phyloP scores from a whole-genome alignment of 208 protist genomes.

The Leishmania amazonensis region DNA sequence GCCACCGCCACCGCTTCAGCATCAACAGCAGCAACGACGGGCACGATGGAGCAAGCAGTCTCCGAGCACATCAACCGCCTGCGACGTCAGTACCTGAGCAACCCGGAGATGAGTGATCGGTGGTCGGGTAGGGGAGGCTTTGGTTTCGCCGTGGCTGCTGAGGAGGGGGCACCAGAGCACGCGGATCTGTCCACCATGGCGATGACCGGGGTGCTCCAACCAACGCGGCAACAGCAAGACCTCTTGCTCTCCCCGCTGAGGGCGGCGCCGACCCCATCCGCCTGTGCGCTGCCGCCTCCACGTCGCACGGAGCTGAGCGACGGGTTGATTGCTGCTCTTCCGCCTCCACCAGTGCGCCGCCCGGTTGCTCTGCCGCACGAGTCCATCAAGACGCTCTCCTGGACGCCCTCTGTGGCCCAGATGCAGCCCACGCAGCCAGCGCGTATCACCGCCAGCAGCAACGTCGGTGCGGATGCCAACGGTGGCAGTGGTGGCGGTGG shows the following conservation, averaged over 20 bases:
- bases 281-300: not conserved
- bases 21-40: not conserved
- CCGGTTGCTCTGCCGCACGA: not conserved
- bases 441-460: not conserved
- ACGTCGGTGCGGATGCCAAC: not conserved
- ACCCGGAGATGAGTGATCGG: not conserved
- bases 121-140: not conserved
- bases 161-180: not conserved
- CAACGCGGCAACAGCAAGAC: not conserved
- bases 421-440: not conserved
- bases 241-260: not conserved
- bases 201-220: not conserved
- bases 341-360: conserved; percentile 14
- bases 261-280: not conserved
- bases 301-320: conserved; percentile 7
- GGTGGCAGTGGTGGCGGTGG: conserved; percentile 9
- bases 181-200: not conserved
- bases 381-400: not conserved
- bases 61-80: conserved; percentile 23
- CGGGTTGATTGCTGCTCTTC: conserved; percentile 20
- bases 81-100: conserved; percentile 11
- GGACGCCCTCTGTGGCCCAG: not conserved
- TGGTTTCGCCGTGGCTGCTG: not conserved
- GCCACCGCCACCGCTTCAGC: not conserved
- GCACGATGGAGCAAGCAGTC: not conserved